These are phyloP conservation scores for Cladosporium sp. DNA, from an alignment of 2,329 filamentous ascomycete species.

Conservation along the genomic window DNA sequence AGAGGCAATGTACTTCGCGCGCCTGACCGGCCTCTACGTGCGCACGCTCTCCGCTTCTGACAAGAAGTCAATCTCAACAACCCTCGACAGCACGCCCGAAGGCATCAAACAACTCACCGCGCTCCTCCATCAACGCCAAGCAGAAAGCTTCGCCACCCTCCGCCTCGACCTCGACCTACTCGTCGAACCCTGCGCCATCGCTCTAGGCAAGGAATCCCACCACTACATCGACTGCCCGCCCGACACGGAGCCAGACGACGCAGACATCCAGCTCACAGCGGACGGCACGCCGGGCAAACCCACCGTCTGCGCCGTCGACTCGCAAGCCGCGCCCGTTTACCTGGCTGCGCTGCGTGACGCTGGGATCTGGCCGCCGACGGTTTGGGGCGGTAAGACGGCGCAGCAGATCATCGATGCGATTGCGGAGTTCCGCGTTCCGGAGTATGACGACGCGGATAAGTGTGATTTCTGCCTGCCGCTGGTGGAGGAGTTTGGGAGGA, in stretches of 20 bases:
- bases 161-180: slow-evolving; percentile 24
- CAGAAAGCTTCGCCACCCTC: slow-evolving; percentile 14
- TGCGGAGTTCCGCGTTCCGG: slow-evolving; percentile 21
- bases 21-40: slow-evolving; percentile 25
- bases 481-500: slow-evolving; percentile 19
- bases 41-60: slow-evolving; percentile 11
- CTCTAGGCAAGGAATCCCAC: slow-evolving; percentile 19
- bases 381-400: slow-evolving; percentile 17
- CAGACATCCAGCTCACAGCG: slow-evolving; percentile 15
- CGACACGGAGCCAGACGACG: slow-evolving; percentile 19
- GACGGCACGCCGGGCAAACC: slow-evolving; percentile 1
- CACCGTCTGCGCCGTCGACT: slow-evolving; percentile 22
- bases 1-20: slow-evolving; percentile 27
- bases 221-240: slow-evolving; percentile 28
- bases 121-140: background rate
- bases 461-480: slow-evolving; percentile 27
- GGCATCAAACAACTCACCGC: background rate
- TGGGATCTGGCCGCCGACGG: slow-evolving; percentile 24
- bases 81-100: background rate
- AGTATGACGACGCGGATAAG: slow-evolving; percentile 24
- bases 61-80: background rate
- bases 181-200: slow-evolving; percentile 21
- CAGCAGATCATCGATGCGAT: slow-evolving; percentile 14
- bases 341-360: slow-evolving; percentile 25
- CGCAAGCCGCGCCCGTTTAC: slow-evolving; percentile 18